These are phyloP conservation scores for Corniculantispora saksenae DNA, from an alignment of 2,329 filamentous ascomycete genomes.

Conservation along the genomic window DNA sequence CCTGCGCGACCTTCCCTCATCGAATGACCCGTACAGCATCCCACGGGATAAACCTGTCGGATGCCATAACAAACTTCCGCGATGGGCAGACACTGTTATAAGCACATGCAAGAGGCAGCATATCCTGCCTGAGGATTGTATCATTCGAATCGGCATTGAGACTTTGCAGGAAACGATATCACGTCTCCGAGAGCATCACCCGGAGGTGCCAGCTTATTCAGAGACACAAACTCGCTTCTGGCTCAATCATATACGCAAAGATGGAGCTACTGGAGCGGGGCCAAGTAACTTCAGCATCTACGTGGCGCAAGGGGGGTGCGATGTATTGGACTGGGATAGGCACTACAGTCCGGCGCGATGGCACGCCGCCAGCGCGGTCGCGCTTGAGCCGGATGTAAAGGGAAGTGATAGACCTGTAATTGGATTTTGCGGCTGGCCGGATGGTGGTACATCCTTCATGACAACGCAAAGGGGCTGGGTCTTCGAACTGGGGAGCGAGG, in stretches of 20 bases:
- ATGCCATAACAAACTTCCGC: background rate
- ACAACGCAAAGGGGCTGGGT: slow-evolving; percentile 20
- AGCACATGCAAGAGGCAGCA: background rate
- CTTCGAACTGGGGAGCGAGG: slow-evolving; percentile 23
- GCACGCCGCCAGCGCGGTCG: slow-evolving; percentile 1
- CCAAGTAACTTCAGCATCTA: slow-evolving; percentile 2
- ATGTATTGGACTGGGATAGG: slow-evolving; percentile 10
- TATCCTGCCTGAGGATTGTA: background rate
- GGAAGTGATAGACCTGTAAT: slow-evolving; percentile 17
- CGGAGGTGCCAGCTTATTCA: slow-evolving; percentile 1
- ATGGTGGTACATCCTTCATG: slow-evolving; percentile 2
- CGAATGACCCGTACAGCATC: background rate
- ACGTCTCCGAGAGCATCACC: slow-evolving; percentile 4
- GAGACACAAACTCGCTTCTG: slow-evolving; percentile 11
- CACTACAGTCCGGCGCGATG: slow-evolving; percentile 1
- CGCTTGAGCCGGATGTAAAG: slow-evolving; percentile 19
- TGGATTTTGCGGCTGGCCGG: slow-evolving; percentile 19
- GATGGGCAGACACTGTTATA: background rate
- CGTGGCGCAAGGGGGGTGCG: slow-evolving; percentile 1
- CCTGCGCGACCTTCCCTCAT: slow-evolving; percentile 7
- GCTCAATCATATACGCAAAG: background rate
- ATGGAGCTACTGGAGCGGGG: background rate
- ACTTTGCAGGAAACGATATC: background rate
- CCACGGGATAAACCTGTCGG: background rate
- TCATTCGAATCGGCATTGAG: background rate